Percentiles rank a stretch among this genome's conserved stretches.
Conservation (phyloP, 1,139 yeast species). For the Meyerozyma carpophila region DNA sequence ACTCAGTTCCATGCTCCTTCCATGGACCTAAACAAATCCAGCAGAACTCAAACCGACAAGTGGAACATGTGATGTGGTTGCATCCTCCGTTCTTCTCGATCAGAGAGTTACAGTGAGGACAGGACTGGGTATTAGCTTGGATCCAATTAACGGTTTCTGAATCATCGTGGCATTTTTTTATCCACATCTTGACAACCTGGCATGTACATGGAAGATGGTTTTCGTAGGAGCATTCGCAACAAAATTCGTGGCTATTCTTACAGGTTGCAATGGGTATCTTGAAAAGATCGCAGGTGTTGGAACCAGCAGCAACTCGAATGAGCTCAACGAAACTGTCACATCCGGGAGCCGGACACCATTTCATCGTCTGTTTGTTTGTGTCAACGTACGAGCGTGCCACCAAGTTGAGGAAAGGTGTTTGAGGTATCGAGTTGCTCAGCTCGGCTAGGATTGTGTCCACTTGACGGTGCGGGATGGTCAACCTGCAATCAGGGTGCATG, state of each 20-base stretch:
- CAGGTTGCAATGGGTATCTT: slow-evolving; percentile 50
- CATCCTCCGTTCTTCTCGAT: slow-evolving; percentile 92
- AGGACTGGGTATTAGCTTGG: slow-evolving; percentile 77
- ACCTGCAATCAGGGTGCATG: slow-evolving; percentile 42
- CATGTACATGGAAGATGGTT: slow-evolving; percentile 88
- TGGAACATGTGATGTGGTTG: slow-evolving; percentile 88
- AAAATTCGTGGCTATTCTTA: slow-evolving; percentile 62
- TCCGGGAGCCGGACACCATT: slow-evolving; percentile 88
- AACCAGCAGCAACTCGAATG: slow-evolving; percentile 17
- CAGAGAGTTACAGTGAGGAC: slow-evolving; percentile 62
- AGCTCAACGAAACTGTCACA: slow-evolving; percentile 58
- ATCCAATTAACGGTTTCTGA: slow-evolving; percentile 90
- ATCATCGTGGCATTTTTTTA: slow-evolving; percentile 76
- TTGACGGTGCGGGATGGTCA: slow-evolving; percentile 29
- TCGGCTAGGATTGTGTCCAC: slow-evolving; percentile 15
- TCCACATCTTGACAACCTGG: slow-evolving; percentile 64
- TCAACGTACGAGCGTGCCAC: slow-evolving; percentile 49
- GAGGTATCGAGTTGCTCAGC: slow-evolving; percentile 4
- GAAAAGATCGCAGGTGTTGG: slow-evolving; percentile 10
- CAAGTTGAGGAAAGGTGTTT: slow-evolving; percentile 14
- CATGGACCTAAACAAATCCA: slow-evolving; percentile 88
- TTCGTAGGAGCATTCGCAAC: slow-evolving; percentile 71
- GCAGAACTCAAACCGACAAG: slow-evolving; percentile 78
- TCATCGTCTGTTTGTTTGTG: slow-evolving; percentile 40
- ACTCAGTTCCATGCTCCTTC: slow-evolving; percentile 62